These are phyloP conservation scores for Fusarium duplospermum DNA, from an alignment of 2,329 filamentous ascomycete genomes.

Conservation along the genomic window DNA sequence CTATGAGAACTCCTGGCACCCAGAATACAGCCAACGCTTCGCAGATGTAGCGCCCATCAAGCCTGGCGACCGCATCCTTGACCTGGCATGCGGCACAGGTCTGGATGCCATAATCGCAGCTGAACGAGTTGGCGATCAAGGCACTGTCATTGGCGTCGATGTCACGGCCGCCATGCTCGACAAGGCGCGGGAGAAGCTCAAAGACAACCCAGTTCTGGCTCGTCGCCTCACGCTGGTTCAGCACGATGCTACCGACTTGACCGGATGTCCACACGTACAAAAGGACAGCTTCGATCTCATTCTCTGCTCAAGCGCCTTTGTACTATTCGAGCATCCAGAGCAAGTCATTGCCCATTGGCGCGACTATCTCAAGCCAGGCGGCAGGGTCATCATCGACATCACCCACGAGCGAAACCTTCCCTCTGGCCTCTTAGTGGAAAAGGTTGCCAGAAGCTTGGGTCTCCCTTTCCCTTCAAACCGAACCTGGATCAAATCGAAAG, in stretches of 20 bases:
- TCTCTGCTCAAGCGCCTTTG: constrained; percentile 51
- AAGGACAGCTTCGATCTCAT: constrained; percentile 46
- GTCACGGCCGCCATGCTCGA: constrained; percentile 48
- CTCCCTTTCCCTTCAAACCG: constrained; percentile 45
- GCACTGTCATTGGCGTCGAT: constrained; percentile 48
- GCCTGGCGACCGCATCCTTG: constrained; percentile 44
- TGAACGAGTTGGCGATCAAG: constrained; percentile 39
- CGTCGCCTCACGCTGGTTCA: constrained; percentile 40
- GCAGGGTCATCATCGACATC: constrained; percentile 48
- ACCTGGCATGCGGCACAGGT: constrained; percentile 52
- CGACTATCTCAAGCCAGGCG: constrained; percentile 43
- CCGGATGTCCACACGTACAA: constrained; percentile 25
- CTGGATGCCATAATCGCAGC: constrained; percentile 48
- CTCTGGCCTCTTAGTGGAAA: constrained; percentile 43
- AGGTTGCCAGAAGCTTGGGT: constrained; percentile 38
- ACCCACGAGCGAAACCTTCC: constrained; percentile 47
- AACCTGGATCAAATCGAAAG: constrained; percentile 44
- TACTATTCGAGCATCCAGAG: constrained; percentile 45
- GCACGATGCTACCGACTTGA: constrained; percentile 46
- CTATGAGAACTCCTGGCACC: constrained; percentile 51
- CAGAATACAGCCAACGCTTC: constrained; percentile 47
- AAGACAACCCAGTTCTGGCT: constrained; percentile 23
- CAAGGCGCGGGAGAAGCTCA: constrained; percentile 40
- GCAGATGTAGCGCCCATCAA: constrained; percentile 40
- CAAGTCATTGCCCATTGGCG: constrained; percentile 45